Conservation (phyloP, 208 protist species). For the Phytomonas sp. region DNA sequence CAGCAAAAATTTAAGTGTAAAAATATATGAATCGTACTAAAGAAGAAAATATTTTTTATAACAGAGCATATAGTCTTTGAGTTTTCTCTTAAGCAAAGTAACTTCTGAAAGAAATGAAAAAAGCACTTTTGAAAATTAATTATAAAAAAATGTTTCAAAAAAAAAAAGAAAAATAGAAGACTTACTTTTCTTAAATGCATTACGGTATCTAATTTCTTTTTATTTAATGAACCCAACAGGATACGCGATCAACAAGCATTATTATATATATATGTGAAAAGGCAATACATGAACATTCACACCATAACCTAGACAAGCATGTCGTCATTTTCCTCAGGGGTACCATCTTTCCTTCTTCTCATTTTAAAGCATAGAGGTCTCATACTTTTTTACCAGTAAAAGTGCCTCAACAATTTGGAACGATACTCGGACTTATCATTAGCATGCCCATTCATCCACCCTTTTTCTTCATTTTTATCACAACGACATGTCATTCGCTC, state of each 20-base stretch:
- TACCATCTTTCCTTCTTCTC: background rate
- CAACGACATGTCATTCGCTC: background rate
- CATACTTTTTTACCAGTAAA: background rate
- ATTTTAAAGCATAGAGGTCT: background rate
- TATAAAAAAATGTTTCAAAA: background rate
- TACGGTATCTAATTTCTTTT: slow-evolving; percentile 4
- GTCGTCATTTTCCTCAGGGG: background rate
- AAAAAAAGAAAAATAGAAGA: background rate
- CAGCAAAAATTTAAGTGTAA: background rate
- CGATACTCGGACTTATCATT: background rate
- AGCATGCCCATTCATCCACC: background rate
- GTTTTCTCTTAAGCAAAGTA: background rate
- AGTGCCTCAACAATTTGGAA: background rate
- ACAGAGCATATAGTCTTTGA: background rate
- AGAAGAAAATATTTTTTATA: background rate
- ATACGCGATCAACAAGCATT: background rate
- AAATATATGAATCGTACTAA: background rate
- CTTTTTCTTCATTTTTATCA: background rate
- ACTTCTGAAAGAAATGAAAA: background rate
- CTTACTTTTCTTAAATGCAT: background rate
- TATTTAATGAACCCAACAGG: no score
- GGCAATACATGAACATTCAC: background rate
- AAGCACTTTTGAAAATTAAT: background rate
- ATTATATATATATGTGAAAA: background rate
- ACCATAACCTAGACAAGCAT: background rate